Evolutionary conservation across 768 basidiomycete genomes (phyloP).

Genomic region (Mycena rosella): DNA sequence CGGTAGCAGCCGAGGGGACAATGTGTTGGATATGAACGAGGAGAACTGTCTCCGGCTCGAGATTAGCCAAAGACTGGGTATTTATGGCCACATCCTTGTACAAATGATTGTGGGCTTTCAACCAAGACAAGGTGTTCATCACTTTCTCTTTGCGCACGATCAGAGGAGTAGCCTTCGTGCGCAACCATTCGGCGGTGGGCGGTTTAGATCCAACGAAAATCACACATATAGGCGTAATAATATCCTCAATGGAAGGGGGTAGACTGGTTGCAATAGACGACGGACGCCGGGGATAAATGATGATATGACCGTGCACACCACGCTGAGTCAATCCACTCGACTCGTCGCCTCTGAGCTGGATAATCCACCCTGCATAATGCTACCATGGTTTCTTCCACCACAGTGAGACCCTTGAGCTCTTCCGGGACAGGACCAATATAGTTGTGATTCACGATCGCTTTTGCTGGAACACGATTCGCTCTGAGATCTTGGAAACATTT

Average conservation of each 20-base stretch:
- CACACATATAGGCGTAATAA: background rate
- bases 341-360: background rate
- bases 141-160: background rate
- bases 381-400: constrained; percentile 29
- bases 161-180: background rate
- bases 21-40: too few species aligned
- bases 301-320: background rate
- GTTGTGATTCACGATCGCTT: background rate
- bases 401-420: constrained; percentile 13
- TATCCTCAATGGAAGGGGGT: background rate
- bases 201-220: constrained; percentile 1
- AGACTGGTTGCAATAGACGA: background rate
- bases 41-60: too few species aligned
- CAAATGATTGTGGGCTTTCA: background rate
- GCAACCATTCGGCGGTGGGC: background rate
- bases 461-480: background rate
- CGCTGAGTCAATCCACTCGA: background rate
- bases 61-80: too few species aligned
- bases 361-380: constrained; percentile 25
- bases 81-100: background rate
- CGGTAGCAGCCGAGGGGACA: too few species aligned
- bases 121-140: background rate
- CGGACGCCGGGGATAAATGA: background rate
- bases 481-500: too few species aligned
- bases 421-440: constrained; percentile 21